phyloP scores from a whole-genome alignment of 2,329 filamentous ascomycete genomes.

The Orbilia ellipsospora region DNA sequence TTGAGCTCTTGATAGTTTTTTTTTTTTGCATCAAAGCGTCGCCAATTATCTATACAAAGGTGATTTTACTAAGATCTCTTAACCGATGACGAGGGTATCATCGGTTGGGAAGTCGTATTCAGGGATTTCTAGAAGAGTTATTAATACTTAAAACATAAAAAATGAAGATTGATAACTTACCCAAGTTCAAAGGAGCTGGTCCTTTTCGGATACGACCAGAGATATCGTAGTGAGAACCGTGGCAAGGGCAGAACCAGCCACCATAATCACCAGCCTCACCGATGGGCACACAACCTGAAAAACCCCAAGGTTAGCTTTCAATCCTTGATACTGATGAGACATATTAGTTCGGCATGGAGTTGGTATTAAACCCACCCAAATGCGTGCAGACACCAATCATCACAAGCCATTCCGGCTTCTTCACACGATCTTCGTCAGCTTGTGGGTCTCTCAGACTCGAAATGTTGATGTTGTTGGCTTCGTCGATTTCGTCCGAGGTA shows the following conservation, averaged over 20 bases:
- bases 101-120: slow-evolving; percentile 94
- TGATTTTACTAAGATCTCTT: slow-evolving; percentile 63
- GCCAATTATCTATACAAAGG: slow-evolving; percentile 48
- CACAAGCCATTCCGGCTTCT: slow-evolving; percentile 98
- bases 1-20: slow-evolving; percentile 15
- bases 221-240: slow-evolving; percentile 99
- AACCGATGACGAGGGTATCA: slow-evolving; percentile 89
- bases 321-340: background rate
- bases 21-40: slow-evolving; percentile 28
- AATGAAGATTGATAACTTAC: slow-evolving; percentile 71
- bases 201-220: slow-evolving; percentile 98
- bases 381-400: slow-evolving; percentile 99
- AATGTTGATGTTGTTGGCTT: slow-evolving; percentile 90
- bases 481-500: slow-evolving; percentile 89
- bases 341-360: background rate
- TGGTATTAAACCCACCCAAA: slow-evolving; percentile 67
- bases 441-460: slow-evolving; percentile 89
- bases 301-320: slow-evolving; percentile 14
- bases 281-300: slow-evolving; percentile 87
- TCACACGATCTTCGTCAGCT: slow-evolving; percentile 88
- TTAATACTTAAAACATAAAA: slow-evolving; percentile 71
- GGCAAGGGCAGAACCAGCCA: slow-evolving; percentile 99
- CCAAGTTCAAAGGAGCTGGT: slow-evolving; percentile 95
- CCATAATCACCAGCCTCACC: slow-evolving; percentile 98
- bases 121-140: slow-evolving; percentile 77